These are phyloP conservation scores for Aureococcus anophagefferens DNA, from an alignment of 108 stramenopile genomes.

Conservation along the genomic window DNA sequence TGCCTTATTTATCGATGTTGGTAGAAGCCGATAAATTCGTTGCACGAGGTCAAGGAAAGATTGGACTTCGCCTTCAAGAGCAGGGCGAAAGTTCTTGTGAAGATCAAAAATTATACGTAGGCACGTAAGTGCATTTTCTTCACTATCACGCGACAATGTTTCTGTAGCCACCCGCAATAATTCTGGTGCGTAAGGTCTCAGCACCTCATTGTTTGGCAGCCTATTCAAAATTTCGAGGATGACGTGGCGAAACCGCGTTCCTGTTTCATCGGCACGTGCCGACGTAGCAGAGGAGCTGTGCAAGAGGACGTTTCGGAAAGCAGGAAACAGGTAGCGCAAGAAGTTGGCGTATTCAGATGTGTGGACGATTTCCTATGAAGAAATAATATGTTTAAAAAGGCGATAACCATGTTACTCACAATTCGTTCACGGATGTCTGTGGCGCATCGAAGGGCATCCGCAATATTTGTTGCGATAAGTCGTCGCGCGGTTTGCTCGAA, in stretches of 20 bases:
- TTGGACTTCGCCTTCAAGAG: constrained; percentile 62
- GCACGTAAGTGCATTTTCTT: constrained; percentile 70
- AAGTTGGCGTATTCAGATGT: neutral
- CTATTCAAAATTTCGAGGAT: constrained; percentile 63
- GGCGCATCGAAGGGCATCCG: neutral
- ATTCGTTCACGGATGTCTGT: neutral
- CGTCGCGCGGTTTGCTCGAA: neutral
- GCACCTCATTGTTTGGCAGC: constrained; percentile 63
- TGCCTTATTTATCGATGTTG: constrained; percentile 45
- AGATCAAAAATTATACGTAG: constrained; percentile 70
- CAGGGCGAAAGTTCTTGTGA: constrained; percentile 62
- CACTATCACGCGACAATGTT: constrained; percentile 60
- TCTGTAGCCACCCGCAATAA: constrained; percentile 53
- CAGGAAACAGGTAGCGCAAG: neutral
- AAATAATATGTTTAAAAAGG: neutral
- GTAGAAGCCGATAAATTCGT: constrained; percentile 48
- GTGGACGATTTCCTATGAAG: neutral
- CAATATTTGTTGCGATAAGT: neutral
- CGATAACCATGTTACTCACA: neutral
- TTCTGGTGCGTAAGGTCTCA: constrained; percentile 66
- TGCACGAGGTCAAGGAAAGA: constrained; percentile 64
- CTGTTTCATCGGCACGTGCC: constrained; percentile 21
- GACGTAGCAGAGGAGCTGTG: neutral
- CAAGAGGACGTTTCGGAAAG: neutral
- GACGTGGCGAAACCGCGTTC: constrained; percentile 54